phyloP scores from a whole-genome alignment of 2,329 filamentous ascomycete genomes.

The Cladosporium sp. region DNA sequence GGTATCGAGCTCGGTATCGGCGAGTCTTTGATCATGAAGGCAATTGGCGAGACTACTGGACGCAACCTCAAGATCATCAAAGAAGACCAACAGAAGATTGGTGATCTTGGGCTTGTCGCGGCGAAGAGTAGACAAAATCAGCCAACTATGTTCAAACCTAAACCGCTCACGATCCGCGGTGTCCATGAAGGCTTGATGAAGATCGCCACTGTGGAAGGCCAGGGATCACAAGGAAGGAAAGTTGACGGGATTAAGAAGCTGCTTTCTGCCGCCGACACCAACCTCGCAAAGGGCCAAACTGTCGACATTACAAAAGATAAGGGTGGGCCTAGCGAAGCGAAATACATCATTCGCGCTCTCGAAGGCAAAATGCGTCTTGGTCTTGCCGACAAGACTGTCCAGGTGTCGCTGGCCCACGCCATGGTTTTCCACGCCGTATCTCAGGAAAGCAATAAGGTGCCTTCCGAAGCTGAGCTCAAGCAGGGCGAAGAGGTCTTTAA shows the following conservation, averaged over 20 bases:
- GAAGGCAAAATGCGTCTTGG: slow-evolving; percentile 92
- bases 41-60: slow-evolving; percentile 90
- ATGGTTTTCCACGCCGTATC: slow-evolving; percentile 76
- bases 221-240: slow-evolving; percentile 83
- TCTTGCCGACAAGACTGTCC: slow-evolving; percentile 83
- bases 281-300: slow-evolving; percentile 57
- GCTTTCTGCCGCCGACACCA: slow-evolving; percentile 79
- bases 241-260: slow-evolving; percentile 95
- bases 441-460: slow-evolving; percentile 59
- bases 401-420: slow-evolving; percentile 84
- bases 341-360: slow-evolving; percentile 85
- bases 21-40: slow-evolving; percentile 97
- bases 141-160: slow-evolving; percentile 97
- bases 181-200: slow-evolving; percentile 83
- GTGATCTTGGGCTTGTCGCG: slow-evolving; percentile 87
- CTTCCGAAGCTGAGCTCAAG: slow-evolving; percentile 69
- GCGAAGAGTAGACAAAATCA: slow-evolving; percentile 94
- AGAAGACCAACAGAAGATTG: slow-evolving; percentile 91
- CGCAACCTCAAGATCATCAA: slow-evolving; percentile 86
- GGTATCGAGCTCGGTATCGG: slow-evolving; percentile 98
- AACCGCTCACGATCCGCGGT: slow-evolving; percentile 75
- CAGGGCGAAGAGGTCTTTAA: slow-evolving; percentile 83
- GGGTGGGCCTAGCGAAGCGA: slow-evolving; percentile 88
- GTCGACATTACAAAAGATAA: slow-evolving; percentile 88
- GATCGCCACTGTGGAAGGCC: slow-evolving; percentile 80